phyloP scores from a whole-genome alignment of 2,329 filamentous ascomycete species.

The Graphilbum fragrans region DNA sequence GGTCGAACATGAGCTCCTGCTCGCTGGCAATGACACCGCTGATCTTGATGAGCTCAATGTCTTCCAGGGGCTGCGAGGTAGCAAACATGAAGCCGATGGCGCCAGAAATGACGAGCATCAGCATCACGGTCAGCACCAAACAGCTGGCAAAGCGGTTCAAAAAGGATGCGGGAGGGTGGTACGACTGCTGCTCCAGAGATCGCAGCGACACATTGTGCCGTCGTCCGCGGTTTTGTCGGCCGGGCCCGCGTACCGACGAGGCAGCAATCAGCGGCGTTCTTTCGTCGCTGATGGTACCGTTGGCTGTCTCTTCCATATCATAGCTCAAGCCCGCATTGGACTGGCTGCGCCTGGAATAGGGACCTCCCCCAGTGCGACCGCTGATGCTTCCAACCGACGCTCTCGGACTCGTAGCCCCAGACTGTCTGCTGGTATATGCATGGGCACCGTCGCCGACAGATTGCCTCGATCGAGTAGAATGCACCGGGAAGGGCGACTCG shows the following conservation, averaged over 20 bases:
- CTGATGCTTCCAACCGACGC: slow-evolving; percentile 21
- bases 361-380: slow-evolving; percentile 16
- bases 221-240: slow-evolving; percentile 44
- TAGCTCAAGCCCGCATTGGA: slow-evolving; percentile 46
- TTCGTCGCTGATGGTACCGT: slow-evolving; percentile 71
- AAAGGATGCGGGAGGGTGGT: slow-evolving; percentile 42
- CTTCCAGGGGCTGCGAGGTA: slow-evolving; percentile 74
- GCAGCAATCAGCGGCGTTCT: slow-evolving; percentile 64
- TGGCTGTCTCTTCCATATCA: slow-evolving; percentile 61
- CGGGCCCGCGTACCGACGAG: slow-evolving; percentile 40
- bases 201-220: slow-evolving; percentile 44
- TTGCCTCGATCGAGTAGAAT: slow-evolving; percentile 47
- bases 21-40: slow-evolving; percentile 86
- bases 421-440: slow-evolving; percentile 35
- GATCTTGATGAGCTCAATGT: slow-evolving; percentile 69
- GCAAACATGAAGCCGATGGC: slow-evolving; percentile 83
- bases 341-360: slow-evolving; percentile 6
- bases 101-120: slow-evolving; percentile 72
- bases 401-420: slow-evolving; percentile 59
- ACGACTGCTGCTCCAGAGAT: slow-evolving; percentile 63
- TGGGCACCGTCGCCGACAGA: slow-evolving; percentile 26
- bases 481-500: slow-evolving; percentile 59
- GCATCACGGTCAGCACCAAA: slow-evolving; percentile 67
- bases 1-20: slow-evolving; percentile 88
- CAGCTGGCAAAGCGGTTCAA: slow-evolving; percentile 73